A percentile compares a stretch with the other conserved stretches of the same genome.
phyloP scores from a whole-genome alignment of 2,329 filamentous ascomycete species.

The Penicillium italicum region DNA sequence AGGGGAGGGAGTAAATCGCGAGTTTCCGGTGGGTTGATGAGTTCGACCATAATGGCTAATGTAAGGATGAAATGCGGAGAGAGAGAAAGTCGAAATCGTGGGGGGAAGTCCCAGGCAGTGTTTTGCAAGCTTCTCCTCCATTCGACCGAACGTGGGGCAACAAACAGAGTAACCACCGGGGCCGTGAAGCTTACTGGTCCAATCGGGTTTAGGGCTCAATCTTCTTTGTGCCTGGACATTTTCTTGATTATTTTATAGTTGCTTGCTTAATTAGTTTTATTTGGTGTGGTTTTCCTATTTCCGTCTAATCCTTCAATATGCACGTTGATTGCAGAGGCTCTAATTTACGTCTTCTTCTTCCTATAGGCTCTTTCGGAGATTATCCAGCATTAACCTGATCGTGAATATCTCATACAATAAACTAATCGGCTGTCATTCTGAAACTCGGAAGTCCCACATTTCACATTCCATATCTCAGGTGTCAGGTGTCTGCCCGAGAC shows the following conservation, averaged over 20 bases:
- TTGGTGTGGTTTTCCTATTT: neutral
- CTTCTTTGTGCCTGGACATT: neutral
- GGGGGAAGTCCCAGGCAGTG: neutral
- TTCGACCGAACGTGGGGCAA: conserved; percentile 17
- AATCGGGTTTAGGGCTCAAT: neutral
- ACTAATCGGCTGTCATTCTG: neutral
- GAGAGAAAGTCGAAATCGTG: neutral
- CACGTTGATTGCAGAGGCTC: neutral
- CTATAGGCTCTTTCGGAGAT: neutral
- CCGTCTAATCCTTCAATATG: no score
- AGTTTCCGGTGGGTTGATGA: conserved; percentile 54
- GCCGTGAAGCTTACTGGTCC: neutral
- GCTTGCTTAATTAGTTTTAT: no score
- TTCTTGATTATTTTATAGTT: no score
- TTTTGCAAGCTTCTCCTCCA: conserved; percentile 10
- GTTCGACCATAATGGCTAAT: conserved; percentile 48
- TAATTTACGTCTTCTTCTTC: neutral
- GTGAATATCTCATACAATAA: neutral
- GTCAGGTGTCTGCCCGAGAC: neutral
- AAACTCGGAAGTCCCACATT: neutral
- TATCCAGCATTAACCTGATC: neutral
- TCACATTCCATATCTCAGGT: neutral
- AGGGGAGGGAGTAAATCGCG: conserved; percentile 58
- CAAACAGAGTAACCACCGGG: conserved; percentile 9
- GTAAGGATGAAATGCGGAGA: conserved; percentile 1